These are phyloP conservation scores for Tephrocybe sp. DNA, from an alignment of 768 basidiomycete species.

Conservation along the genomic window DNA sequence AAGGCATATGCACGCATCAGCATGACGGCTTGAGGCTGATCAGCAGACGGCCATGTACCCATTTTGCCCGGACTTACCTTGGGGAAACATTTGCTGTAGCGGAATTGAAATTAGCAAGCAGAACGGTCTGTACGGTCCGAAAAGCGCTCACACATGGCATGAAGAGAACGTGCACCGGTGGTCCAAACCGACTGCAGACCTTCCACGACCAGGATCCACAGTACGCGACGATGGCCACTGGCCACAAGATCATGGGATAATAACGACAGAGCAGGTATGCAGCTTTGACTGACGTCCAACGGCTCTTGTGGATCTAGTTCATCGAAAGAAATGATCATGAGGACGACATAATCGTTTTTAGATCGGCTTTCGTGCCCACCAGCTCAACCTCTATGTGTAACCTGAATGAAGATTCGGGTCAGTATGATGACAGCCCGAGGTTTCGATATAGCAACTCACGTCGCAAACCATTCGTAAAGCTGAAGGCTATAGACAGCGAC, in stretches of 20 bases:
- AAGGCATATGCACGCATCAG: constrained; percentile 45
- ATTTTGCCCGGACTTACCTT: constrained; percentile 26
- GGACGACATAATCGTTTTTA: neutral
- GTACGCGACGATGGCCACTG: constrained; percentile 37
- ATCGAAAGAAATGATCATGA: neutral
- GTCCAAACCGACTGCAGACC: constrained; percentile 28
- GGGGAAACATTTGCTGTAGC: constrained; percentile 39
- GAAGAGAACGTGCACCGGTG: constrained; percentile 31
- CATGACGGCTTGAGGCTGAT: constrained; percentile 35
- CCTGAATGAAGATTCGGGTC: constrained; percentile 17
- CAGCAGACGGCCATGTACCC: neutral
- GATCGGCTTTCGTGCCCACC: constrained; percentile 22
- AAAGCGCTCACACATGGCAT: constrained; percentile 28
- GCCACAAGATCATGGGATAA: constrained; percentile 38
- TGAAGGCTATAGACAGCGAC: constrained; percentile 30
- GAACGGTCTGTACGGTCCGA: neutral
- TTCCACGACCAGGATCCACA: constrained; percentile 31
- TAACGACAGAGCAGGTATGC: constrained; percentile 43
- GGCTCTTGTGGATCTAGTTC: constrained; percentile 32
- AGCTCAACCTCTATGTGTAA: constrained; percentile 31
- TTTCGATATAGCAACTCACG: constrained; percentile 27
- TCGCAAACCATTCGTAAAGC: constrained; percentile 37
- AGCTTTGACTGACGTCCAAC: constrained; percentile 39
- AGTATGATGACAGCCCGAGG: neutral
- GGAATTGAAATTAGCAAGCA: neutral